Base-by-base conservation (phyloP, 208 protist genomes). In the Leishmania tropica region DNA sequence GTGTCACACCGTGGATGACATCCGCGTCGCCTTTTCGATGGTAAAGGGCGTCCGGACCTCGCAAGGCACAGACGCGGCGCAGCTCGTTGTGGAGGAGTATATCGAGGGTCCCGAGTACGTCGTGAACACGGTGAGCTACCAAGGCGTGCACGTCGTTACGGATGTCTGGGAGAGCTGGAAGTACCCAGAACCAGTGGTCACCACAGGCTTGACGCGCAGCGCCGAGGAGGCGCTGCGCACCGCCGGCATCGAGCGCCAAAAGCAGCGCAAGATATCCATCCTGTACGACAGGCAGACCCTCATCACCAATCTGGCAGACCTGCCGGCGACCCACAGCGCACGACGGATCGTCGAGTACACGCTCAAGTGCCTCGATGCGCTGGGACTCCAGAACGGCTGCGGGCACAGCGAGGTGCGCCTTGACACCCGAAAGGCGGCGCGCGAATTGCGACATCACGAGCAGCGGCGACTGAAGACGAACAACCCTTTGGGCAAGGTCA, bases 131-230 rank as follows among this genome's bases (percentile, higher is more conserved):
- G 92, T 96, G 53, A 91, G 88, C 72, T 95, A 92, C 85, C 71
- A 94, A 53, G 91, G 92, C 71, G 75, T 80, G n/a, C 87, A 93
- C 72, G 89, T 95, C 48, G 93, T 96, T n/a, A 95, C 93, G 19
- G 95, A 97, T 84, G 84, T 97, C 37, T 97, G 95, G 95, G 81
- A 86, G 73, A 97, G 95, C 84, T 95, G 88, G 86, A 97, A 97
- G 81, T 93, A 86, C 73, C 88, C 92, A 3, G 51, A 85, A 54
- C 35, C 76, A 2, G 78, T 91, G 48, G 77, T 83, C 76, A 92
- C 88, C 53, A 87, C 91, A 42, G 84, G 94, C 10, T 78, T 95
- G 45, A 81, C 81, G 51, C 64, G 37, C 42, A 62, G 58, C 37
- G 79, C 87, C 24, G 91, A 94, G 78, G 31, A 70, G 51, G 79